phyloP scores from a whole-genome alignment of 345 rosid species.

The Pistacia vera region DNA sequence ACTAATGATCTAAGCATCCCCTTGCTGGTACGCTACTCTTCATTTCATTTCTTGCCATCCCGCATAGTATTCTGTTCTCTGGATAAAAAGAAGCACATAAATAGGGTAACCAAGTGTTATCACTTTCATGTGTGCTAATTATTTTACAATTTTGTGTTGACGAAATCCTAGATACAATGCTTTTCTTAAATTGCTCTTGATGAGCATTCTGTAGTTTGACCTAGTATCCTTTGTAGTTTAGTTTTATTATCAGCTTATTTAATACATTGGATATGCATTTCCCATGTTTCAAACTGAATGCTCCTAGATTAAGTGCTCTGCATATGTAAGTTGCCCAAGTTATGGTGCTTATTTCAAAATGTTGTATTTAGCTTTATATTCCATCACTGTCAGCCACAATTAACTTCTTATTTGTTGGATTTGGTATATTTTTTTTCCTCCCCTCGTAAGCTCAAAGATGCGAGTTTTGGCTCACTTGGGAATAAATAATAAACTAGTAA shows the following conservation, averaged over 20 bases:
- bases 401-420: not conserved
- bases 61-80: not conserved
- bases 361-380: not conserved
- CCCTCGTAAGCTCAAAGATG: not conserved
- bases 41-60: not conserved
- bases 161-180: not conserved
- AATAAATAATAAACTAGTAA: too few species aligned
- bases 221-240: not conserved
- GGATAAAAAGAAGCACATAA: not conserved
- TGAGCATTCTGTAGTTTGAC: not conserved
- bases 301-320: not conserved
- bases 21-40: conserved; percentile 58
- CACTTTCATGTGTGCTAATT: not conserved
- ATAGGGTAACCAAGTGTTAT: not conserved
- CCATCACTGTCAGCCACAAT: not conserved
- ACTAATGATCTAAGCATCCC: conserved; percentile 87
- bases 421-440: not conserved
- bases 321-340: not conserved
- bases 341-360: not conserved
- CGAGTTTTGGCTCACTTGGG: too few species aligned
- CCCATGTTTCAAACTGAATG: not conserved
- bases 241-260: not conserved
- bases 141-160: not conserved
- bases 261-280: not conserved
- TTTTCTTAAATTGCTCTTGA: not conserved